A percentile compares a stretch with the other conserved stretches of the same genome.
These are phyloP conservation scores for Dactylellina drechsleri DNA, from an alignment of 2,329 filamentous ascomycete species.

Conservation along the genomic window DNA sequence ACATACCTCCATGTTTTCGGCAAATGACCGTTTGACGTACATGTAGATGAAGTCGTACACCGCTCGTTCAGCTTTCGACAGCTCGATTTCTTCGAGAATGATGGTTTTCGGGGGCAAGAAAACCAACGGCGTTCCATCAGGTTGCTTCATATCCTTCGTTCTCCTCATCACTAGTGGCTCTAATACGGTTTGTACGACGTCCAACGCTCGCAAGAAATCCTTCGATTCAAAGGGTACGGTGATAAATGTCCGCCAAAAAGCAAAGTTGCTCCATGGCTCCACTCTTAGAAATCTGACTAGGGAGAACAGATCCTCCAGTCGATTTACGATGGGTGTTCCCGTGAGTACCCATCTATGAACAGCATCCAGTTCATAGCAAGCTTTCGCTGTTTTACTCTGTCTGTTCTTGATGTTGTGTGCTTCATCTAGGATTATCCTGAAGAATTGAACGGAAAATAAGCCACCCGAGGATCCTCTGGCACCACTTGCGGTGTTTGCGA, in stretches of 20 bases:
- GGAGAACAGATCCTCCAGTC: slow-evolving; percentile 92
- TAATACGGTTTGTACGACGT: slow-evolving; percentile 95
- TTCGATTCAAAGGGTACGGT: slow-evolving; percentile 96
- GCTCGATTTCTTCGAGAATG: slow-evolving; percentile 85
- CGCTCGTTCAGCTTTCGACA: slow-evolving; percentile 84
- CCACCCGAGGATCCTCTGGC: slow-evolving; percentile 74
- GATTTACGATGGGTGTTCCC: slow-evolving; percentile 95
- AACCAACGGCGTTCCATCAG: slow-evolving; percentile 82
- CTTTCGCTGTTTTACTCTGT: slow-evolving; percentile 90
- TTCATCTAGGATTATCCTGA: slow-evolving; percentile 93
- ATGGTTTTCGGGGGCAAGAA: slow-evolving; percentile 82
- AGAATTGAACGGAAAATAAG: slow-evolving; percentile 92
- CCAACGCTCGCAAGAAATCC: slow-evolving; percentile 89
- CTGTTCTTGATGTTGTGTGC: slow-evolving; percentile 92
- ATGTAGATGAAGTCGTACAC: slow-evolving; percentile 92
- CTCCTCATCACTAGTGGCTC: slow-evolving; percentile 94
- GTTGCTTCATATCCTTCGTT: slow-evolving; percentile 98
- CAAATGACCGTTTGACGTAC: slow-evolving; percentile 83
- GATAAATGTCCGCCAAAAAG: slow-evolving; percentile 99
- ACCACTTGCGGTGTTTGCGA: slow-evolving; percentile 71
- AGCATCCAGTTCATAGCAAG: slow-evolving; percentile 88
- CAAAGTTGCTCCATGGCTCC: slow-evolving; percentile 98
- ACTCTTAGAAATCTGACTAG: slow-evolving; percentile 91
- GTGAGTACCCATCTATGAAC: slow-evolving; percentile 92
- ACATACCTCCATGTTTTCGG: slow-evolving; percentile 76